Conservation (phyloP, 2,329 filamentous ascomycete species). For the Ceratocystis albifundus region DNA sequence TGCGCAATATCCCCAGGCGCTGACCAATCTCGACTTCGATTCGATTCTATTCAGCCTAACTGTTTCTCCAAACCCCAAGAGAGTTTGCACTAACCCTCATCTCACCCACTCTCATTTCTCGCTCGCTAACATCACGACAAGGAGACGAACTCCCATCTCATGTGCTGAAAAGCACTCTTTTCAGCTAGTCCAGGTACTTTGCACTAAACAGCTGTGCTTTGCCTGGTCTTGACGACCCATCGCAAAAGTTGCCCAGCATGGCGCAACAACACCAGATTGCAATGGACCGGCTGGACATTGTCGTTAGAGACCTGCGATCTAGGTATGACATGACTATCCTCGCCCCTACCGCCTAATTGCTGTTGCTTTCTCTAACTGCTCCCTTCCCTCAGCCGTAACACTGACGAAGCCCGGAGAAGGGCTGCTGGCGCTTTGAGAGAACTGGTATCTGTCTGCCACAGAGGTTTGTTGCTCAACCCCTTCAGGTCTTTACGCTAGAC, state of each 20-base stretch:
- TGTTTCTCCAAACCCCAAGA: not conserved
- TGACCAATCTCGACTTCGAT: not conserved
- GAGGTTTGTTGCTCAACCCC: slow-evolving; percentile 34
- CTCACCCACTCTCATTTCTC: not conserved
- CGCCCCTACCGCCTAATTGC: not conserved
- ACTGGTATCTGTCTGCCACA: slow-evolving; percentile 43
- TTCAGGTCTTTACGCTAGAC: not conserved
- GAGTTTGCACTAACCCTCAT: not conserved
- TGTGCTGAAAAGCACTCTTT: slow-evolving; percentile 15
- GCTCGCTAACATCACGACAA: not conserved
- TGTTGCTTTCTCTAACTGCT: slow-evolving; percentile 14
- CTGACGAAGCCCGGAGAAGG: slow-evolving; percentile 42
- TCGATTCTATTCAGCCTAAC: no score
- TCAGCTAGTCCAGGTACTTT: slow-evolving; percentile 16
- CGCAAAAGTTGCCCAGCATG: slow-evolving; percentile 21
- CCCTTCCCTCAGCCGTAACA: slow-evolving; percentile 17
- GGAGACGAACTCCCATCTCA: slow-evolving; percentile 7
- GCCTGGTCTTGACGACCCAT: slow-evolving; percentile 18
- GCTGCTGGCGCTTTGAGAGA: slow-evolving; percentile 45
- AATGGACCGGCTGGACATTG: slow-evolving; percentile 44
- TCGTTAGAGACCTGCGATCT: slow-evolving; percentile 45
- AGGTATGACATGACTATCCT: slow-evolving; percentile 34
- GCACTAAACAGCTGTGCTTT: slow-evolving; percentile 16
- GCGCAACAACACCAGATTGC: slow-evolving; percentile 39
- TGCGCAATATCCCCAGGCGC: no score